phyloP scores from a whole-genome alignment of 2,329 filamentous ascomycete species.

The Ceratocystis lukuohia region DNA sequence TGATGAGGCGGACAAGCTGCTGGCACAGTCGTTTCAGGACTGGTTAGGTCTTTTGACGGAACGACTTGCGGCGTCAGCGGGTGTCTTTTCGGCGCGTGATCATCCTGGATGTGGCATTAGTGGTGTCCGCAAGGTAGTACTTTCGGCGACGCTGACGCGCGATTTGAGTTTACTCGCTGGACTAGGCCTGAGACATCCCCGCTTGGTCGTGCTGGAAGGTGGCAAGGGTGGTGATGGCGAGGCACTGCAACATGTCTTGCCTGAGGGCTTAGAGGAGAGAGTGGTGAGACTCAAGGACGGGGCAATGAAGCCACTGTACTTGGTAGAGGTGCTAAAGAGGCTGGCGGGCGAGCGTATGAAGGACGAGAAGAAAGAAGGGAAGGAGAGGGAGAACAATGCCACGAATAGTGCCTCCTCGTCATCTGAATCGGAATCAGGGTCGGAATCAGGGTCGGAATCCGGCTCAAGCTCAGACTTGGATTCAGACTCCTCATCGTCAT shows the following conservation, averaged over 20 bases:
- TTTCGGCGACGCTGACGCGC: slow-evolving; percentile 84
- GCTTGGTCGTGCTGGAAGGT: slow-evolving; percentile 60
- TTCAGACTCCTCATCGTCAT: slow-evolving; percentile 24
- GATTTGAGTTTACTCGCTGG: slow-evolving; percentile 69
- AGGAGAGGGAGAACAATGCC: slow-evolving; percentile 27
- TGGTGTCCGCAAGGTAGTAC: slow-evolving; percentile 63
- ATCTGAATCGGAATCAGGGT: background rate
- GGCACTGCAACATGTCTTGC: slow-evolving; percentile 40
- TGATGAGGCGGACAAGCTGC: slow-evolving; percentile 83
- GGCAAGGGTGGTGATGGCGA: slow-evolving; percentile 21
- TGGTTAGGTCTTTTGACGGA: slow-evolving; percentile 67
- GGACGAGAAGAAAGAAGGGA: slow-evolving; percentile 25
- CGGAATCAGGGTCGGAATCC: background rate
- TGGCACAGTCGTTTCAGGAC: slow-evolving; percentile 85
- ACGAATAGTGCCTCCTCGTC: slow-evolving; percentile 26
- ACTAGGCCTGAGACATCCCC: slow-evolving; percentile 59
- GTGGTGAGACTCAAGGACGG: slow-evolving; percentile 28
- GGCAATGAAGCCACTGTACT: slow-evolving; percentile 55
- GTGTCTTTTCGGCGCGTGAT: slow-evolving; percentile 21
- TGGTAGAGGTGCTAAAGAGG: slow-evolving; percentile 45
- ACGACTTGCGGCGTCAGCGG: slow-evolving; percentile 28
- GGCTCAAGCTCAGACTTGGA: slow-evolving; percentile 20
- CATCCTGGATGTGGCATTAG: slow-evolving; percentile 39
- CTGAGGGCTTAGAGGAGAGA: slow-evolving; percentile 37
- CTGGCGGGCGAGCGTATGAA: slow-evolving; percentile 2